Evolutionary conservation across 2,329 filamentous ascomycete species (phyloP), one percentile per base, ranked within the genome.

Genomic region (Cylindrodendrum hubeiense): DNA sequence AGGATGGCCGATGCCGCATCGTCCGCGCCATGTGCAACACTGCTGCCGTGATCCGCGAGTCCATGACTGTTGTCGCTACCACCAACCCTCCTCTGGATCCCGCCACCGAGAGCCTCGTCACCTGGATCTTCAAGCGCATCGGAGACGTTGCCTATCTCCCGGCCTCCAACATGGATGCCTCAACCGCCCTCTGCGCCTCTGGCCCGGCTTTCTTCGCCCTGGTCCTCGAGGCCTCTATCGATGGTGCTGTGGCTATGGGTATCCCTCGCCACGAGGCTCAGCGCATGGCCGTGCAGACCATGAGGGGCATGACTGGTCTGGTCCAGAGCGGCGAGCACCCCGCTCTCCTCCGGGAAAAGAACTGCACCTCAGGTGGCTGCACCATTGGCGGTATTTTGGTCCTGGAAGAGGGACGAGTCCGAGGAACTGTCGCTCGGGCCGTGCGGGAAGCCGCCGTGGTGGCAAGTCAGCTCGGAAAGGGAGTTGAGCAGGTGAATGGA

Each of bases 1-100:
- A 80, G 60, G 82, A 83, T 60, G 83, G 84, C 28, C 81, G 83
- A 41, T 92, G 88, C 79, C 84, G 87, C 44, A 85, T 96, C 47
- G 90, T 97, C 5, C 86, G 93, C 33, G 93, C 91, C 59, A 94
- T 97, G 88, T 93, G 93, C 71, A 97, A 97, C 82, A 95, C 92
- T 0, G 93, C 93, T 12, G 90, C 90, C 26, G 86, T 93, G 52
- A 91, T 97, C 63, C 83, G 93, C 50, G 91, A 97, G 79, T 90
- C 88, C 71, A 96, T 96, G 92, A 95, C 91, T 4, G 89, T 96
- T 58, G 91, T 97, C 70, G 90, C 89, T 51, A 89, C 86, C 49
- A 84, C 86, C 7, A 83, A 82, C 9, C 88, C 90, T 9, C 85
- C 89, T 3, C 82, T 93, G 15, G 82, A 86, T 5, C 75, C 83